phyloP scores from a whole-genome alignment of 352 stramenopile species.

The Phytophthora citrophthora region DNA sequence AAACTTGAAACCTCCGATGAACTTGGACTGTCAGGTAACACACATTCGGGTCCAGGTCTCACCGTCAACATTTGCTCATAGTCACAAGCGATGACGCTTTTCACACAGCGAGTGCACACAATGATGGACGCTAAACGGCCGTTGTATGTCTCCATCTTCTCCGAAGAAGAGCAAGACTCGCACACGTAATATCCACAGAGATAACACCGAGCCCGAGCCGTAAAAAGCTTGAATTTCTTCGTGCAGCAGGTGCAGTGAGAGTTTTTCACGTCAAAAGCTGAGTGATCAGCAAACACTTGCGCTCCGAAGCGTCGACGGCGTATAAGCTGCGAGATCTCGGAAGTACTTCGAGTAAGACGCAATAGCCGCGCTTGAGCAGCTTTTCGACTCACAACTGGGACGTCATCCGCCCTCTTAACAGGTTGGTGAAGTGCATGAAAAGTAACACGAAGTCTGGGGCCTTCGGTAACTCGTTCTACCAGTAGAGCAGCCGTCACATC shows the following conservation, averaged over 20 bases:
- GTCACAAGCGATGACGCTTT: slow-evolving; percentile 30
- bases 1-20: too few relatives aligned
- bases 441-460: slow-evolving; percentile 35
- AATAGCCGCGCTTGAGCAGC: slow-evolving; percentile 22
- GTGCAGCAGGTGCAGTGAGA: slow-evolving; percentile 43
- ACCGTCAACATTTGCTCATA: slow-evolving; percentile 34
- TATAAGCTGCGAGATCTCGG: slow-evolving; percentile 28
- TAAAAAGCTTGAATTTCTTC: slow-evolving; percentile 17
- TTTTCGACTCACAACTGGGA: slow-evolving; percentile 1
- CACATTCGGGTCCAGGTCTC: slow-evolving; percentile 4
- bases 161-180: slow-evolving; percentile 19
- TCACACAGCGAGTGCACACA: slow-evolving; percentile 31
- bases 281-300: slow-evolving; percentile 38
- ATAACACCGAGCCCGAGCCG: slow-evolving; percentile 29
- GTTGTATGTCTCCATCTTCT: slow-evolving; percentile 42
- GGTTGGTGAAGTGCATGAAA: slow-evolving; percentile 42
- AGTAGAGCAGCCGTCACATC: slow-evolving; percentile 37
- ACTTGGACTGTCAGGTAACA: neutral
- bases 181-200: slow-evolving; percentile 43
- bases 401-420: neutral
- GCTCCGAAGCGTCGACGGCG: slow-evolving; percentile 36
- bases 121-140: slow-evolving; percentile 30
- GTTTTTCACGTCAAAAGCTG: slow-evolving; percentile 34
- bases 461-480: slow-evolving; percentile 34
- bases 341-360: slow-evolving; percentile 24